Conservation (phyloP, 2,329 filamentous ascomycete species). For the Pseudocercospora crystallina region DNA sequence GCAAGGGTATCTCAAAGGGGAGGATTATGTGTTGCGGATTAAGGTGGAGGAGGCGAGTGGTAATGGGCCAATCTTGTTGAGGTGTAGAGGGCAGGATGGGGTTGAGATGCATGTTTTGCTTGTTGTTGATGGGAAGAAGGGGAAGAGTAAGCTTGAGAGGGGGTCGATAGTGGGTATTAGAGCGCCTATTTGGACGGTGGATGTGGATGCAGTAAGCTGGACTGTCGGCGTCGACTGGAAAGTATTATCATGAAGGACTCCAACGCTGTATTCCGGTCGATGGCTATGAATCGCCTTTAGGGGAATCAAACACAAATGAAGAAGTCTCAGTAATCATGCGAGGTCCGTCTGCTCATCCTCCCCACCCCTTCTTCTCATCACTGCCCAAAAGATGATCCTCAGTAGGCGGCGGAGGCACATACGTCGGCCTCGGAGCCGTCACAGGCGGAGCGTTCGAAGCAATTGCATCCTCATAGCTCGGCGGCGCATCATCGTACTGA, state of each 20-base stretch:
- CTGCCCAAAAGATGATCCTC: conserved; percentile 31
- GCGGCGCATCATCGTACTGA: conserved; percentile 63
- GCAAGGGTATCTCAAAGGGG: conserved; percentile 24
- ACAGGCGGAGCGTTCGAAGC: conserved; percentile 74
- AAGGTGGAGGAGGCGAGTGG: conserved; percentile 21
- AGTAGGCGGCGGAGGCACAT: conserved; percentile 46
- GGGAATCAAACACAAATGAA: too few species aligned
- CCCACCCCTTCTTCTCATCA: conserved; percentile 36
- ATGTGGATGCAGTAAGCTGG: conserved; percentile 38
- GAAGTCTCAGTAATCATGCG: too few species aligned
- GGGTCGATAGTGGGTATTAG: conserved; percentile 38
- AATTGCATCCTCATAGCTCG: conserved; percentile 92
- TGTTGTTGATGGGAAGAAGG: conserved; percentile 22
- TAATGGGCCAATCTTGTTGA: conserved; percentile 20
- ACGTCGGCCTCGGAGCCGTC: conserved; percentile 68
- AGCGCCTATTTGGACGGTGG: conserved; percentile 44
- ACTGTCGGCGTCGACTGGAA: conserved; percentile 46
- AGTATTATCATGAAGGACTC: conserved; percentile 6
- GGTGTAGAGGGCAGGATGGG: conserved; percentile 16
- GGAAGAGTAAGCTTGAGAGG: conserved; percentile 23
- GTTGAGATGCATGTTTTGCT: conserved; percentile 22
- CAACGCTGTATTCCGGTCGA: too few species aligned
- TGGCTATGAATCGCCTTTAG: too few species aligned
- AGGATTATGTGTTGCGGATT: conserved; percentile 26
- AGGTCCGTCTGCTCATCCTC: neutral